A percentile compares a stretch with the other conserved stretches of the same genome.
Conservation (phyloP, 192 early-diverging fungal genomes). For the Backusella australiensis region DNA sequence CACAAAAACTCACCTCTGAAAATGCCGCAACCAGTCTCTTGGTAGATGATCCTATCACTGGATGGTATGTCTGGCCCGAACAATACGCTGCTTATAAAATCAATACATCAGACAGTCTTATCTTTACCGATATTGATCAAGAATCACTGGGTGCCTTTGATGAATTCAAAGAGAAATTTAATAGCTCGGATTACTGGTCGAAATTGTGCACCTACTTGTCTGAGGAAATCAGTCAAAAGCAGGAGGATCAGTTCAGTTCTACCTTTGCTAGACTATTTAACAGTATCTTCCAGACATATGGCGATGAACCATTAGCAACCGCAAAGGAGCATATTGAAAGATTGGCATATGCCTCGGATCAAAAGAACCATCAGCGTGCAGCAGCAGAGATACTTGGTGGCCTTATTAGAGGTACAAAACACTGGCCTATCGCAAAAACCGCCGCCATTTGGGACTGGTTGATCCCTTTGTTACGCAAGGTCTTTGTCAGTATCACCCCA, state of each 20-base stretch:
- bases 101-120: conserved; percentile 32
- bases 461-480: conserved; percentile 57
- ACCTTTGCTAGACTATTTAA: conserved; percentile 62
- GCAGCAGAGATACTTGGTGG: conserved; percentile 80
- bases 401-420: conserved; percentile 82
- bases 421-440: conserved; percentile 61
- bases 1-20: conserved; percentile 14
- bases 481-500: conserved; percentile 63
- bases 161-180: conserved; percentile 50
- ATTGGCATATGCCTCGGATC: conserved; percentile 53
- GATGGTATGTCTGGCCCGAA: conserved; percentile 84
- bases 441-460: conserved; percentile 71
- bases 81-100: conserved; percentile 50
- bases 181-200: conserved; percentile 65
- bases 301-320: conserved; percentile 45
- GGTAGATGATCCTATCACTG: conserved; percentile 60
- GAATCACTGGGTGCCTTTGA: conserved; percentile 56
- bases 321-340: conserved; percentile 55
- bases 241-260: conserved; percentile 65
- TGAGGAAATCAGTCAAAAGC: conserved; percentile 60
- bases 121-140: conserved; percentile 52
- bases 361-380: conserved; percentile 78
- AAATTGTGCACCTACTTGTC: conserved; percentile 60
- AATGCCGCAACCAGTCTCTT: conserved; percentile 35
- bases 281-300: conserved; percentile 67